Conservation (phyloP, 108 stramenopile species). For the Thalassiosira profunda region DNA sequence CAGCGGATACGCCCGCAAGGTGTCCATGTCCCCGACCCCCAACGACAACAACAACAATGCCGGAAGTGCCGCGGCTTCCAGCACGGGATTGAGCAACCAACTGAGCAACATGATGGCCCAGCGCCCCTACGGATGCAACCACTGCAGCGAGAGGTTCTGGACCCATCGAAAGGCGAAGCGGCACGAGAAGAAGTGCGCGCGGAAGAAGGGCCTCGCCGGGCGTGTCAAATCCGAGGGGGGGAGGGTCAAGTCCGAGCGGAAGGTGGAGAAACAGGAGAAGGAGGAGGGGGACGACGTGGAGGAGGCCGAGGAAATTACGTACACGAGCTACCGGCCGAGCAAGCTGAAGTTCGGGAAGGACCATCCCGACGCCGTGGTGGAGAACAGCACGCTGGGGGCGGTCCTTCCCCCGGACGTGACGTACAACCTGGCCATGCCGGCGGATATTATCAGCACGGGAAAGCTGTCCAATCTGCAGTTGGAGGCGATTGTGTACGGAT, state of each 20-base stretch:
- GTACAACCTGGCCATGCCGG: conserved; percentile 40
- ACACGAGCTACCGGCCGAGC: conserved; percentile 20
- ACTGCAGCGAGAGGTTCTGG: background rate
- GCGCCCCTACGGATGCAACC: background rate
- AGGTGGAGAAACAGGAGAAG: background rate
- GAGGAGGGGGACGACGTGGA: conserved; percentile 16
- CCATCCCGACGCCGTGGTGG: conserved; percentile 40
- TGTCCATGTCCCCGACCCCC: background rate
- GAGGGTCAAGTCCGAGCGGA: conserved; percentile 3
- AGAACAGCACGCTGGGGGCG: conserved; percentile 32
- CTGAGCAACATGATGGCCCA: background rate
- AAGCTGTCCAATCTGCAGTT: conserved; percentile 38
- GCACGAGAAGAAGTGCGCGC: background rate
- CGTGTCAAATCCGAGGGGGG: background rate
- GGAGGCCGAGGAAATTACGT: conserved; percentile 35
- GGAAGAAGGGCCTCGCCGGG: background rate
- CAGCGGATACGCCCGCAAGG: background rate
- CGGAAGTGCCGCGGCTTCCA: background rate
- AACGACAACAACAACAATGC: background rate
- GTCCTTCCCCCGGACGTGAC: conserved; percentile 39
- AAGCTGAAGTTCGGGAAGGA: conserved; percentile 21
- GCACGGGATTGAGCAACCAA: background rate
- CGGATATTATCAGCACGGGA: conserved; percentile 18
- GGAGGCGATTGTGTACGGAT: conserved; percentile 45
- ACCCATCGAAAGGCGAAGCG: background rate